A percentile compares a stretch with the other conserved stretches of the same genome.
These are phyloP conservation scores for Byssochlamys sp. DNA, from an alignment of 2,329 filamentous ascomycete genomes.

Conservation along the genomic window DNA sequence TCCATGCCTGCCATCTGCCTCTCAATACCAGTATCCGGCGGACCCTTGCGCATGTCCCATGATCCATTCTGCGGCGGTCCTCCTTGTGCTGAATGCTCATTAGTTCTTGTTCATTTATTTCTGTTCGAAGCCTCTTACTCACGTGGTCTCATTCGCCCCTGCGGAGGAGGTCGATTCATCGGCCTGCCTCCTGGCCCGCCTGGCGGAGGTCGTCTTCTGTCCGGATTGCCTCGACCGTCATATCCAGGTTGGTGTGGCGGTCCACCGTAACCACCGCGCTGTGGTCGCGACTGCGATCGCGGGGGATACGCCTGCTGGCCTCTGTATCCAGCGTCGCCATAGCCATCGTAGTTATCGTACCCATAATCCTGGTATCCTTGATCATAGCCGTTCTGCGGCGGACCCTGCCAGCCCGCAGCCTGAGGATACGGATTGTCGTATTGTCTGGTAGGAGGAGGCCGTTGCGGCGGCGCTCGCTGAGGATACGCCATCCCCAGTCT, in stretches of 20 bases:
- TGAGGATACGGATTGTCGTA: constrained; percentile 16
- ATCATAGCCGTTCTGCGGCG: constrained; percentile 18
- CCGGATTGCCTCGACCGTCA: constrained; percentile 16
- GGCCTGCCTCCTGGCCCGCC: neutral
- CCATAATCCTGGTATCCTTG: constrained; percentile 17
- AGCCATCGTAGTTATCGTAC: constrained; percentile 18
- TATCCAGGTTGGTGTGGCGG: constrained; percentile 13
- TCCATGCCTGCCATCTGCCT: constrained; percentile 32
- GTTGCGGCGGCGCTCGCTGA: constrained; percentile 19
- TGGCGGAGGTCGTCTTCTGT: constrained; percentile 8
- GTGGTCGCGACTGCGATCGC: constrained; percentile 20
- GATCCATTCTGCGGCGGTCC: constrained; percentile 23
- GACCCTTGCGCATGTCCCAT: constrained; percentile 35
- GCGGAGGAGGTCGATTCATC: neutral
- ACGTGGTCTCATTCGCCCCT: constrained; percentile 5
- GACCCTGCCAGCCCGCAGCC: constrained; percentile 14
- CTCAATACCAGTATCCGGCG: constrained; percentile 25
- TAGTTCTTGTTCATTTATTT: neutral
- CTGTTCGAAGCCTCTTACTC: neutral
- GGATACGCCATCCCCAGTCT: constrained; percentile 30
- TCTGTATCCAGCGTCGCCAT: constrained; percentile 19
- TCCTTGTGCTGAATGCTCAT: neutral
- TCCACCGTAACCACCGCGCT: constrained; percentile 21
- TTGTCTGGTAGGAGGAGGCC: constrained; percentile 25
- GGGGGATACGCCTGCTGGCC: constrained; percentile 18